Evolutionary conservation across 2,329 filamentous ascomycete genomes (phyloP), one percentile per base, ranked within the genome.

Genomic region (Bipolaris zeicola): DNA sequence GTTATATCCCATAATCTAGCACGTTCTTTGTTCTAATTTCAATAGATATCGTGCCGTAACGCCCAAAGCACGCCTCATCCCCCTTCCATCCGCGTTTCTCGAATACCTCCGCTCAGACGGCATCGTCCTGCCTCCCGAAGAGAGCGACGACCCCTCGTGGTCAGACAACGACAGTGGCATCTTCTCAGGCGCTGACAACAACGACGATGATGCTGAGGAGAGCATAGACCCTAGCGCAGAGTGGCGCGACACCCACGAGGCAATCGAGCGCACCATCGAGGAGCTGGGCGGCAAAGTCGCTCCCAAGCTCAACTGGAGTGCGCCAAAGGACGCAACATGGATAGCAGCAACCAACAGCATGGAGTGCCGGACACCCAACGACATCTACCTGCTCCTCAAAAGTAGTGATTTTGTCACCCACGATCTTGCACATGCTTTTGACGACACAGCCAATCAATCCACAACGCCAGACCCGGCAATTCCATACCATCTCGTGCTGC

Each of bases 251-350:
- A 84, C 93, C 2, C 95, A 99, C 76, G 81, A 87, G 42, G 78
- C 84, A 54, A 92, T 99, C 74, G 89, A 88, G 73, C 81, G 85
- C 22, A 90, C 85, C 39, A 97, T 99, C 60, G 77, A 82, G 11
- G 89, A 93, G 66, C 84, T 98, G 1, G 93, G 91, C 14, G 94
- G 94, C 57, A 87, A 88, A 58, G 93, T 96, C 7, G 88, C 90
- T 1, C 95, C 95, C 0, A 99, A 99, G 77, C 81, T 99, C 44
- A 98, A 98, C 79, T 99, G 95, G 95, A 97, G 93, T 5, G 89
- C 92, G 3, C 95, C 95, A 3, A 96, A 97, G 76, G 95, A 99
- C 73, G 95, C 95, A 7, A 91, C 90, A 20, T 97, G 92, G 89
- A 97, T 99, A 76, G 77, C 88, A 77, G 78, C 85, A 74, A 94